Evolutionary conservation across 805 yeast genomes (phyloP), one percentile per base, ranked within the genome.

Genomic region (Saccharomycopsis sp.): DNA sequence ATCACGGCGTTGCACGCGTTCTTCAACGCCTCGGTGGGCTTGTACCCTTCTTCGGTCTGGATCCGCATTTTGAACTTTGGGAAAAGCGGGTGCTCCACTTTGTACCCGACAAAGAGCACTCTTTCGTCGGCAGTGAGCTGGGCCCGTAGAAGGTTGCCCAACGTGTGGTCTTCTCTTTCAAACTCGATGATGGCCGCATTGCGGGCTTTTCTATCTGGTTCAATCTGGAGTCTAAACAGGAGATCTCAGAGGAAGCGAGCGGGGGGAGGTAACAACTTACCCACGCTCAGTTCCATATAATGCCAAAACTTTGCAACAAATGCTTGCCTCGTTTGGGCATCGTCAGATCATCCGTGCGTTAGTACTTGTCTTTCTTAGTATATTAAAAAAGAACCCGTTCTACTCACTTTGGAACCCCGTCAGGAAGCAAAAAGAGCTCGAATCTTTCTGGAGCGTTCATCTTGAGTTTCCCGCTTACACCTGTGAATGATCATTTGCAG

Each of bases 401-500:
- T 18, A 69, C 84, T 25, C 68, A 79, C 84, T 92, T 92, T 39
- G 89, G 82, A 40, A 85, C 94, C 40, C 98, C 97, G 61, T 92
- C 99, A n/a, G 96, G 97, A 53, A 92, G 71, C 53, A 92, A 75
- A 59, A 92, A 92, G 30, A 92, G 75, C 69, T 92, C 99, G 60
- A 89, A 92, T 71, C 98, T 80, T 67, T 92, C 98, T 63, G 99
- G 99, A 56, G 97, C 97, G 66, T 92, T 92, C 98, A 92, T 89
- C 15, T 25, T 25, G n/a, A n/a, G n/a, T n/a, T n/a, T n/a, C n/a
- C n/a, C n/a, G n/a, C n/a, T n/a, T n/a, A n/a, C n/a, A n/a, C n/a
- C n/a, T n/a, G n/a, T n/a, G n/a, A n/a, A n/a, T n/a, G n/a, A n/a
- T n/a, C n/a, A n/a, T n/a, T n/a, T n/a, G n/a, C n/a, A n/a, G n/a